Conservation (phyloP, 139 green algal species). For the Chlamydomonas eustigma region DNA sequence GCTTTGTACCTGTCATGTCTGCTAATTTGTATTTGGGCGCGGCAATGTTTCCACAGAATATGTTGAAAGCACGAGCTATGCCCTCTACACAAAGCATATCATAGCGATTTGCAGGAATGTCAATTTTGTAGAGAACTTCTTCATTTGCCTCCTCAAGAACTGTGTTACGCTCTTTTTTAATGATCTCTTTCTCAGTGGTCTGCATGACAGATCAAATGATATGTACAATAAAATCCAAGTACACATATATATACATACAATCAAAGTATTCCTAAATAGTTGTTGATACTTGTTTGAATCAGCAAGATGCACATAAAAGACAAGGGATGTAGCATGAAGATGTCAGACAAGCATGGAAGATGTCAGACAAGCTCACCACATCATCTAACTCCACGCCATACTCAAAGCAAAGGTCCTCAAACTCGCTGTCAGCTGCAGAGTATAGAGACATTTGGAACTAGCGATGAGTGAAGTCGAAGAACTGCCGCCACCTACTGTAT, state of each 20-base stretch:
- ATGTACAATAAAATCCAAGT: no score
- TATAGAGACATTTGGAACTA: neutral
- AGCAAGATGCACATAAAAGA: no score
- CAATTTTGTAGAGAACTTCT: conserved; percentile 98
- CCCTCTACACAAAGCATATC: conserved; percentile 99
- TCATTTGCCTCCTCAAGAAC: conserved; percentile 41
- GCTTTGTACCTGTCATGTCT: conserved; percentile 65
- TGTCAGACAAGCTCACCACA: conserved; percentile 66
- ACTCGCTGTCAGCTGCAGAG: conserved; percentile 85
- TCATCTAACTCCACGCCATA: conserved; percentile 99
- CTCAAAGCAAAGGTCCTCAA: conserved; percentile 97
- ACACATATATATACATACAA: neutral
- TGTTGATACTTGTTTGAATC: no score
- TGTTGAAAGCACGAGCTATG: conserved; percentile 91
- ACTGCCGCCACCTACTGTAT: conserved; percentile 76
- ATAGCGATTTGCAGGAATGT: conserved; percentile 99
- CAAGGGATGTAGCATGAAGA: no score
- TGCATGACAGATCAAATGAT: conserved; percentile 20
- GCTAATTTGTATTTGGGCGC: conserved; percentile 72
- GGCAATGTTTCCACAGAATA: conserved; percentile 76
- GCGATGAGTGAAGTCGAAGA: conserved; percentile 1
- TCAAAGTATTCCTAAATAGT: no score
- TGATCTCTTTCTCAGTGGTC: conserved; percentile 88
- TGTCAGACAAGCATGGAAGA: no score
- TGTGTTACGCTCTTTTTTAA: conserved; percentile 76